These are phyloP conservation scores for Hylodesmum podocarpum DNA, from an alignment of 306 rosid genomes.

Conservation along the genomic window DNA sequence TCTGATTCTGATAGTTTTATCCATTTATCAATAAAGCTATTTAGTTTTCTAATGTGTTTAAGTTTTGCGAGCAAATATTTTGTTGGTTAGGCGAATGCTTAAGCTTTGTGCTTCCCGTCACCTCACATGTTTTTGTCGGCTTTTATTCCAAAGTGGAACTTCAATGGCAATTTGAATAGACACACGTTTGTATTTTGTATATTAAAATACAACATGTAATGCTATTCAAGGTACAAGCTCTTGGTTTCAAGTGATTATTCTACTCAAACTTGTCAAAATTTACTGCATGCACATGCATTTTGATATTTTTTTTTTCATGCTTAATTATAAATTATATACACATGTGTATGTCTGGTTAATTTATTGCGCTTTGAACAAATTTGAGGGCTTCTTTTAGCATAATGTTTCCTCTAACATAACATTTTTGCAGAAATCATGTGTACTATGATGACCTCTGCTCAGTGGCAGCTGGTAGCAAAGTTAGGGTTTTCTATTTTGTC, in stretches of 20 bases:
- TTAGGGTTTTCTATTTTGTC: slow-evolving; percentile 41
- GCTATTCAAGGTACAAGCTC: slow-evolving; percentile 19
- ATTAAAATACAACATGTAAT: slow-evolving; percentile 7
- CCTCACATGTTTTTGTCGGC: slow-evolving; percentile 61
- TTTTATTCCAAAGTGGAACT: slow-evolving; percentile 32
- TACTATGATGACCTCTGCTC: slow-evolving; percentile 22
- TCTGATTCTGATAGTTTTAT: slow-evolving; percentile 46
- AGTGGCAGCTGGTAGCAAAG: slow-evolving; percentile 11
- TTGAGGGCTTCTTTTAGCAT: background rate
- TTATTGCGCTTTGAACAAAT: slow-evolving; percentile 27
- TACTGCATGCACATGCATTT: slow-evolving; percentile 21
- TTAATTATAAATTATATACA: background rate
- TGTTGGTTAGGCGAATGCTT: slow-evolving; percentile 49
- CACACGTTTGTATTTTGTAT: slow-evolving; percentile 19
- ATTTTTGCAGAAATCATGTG: slow-evolving; percentile 27
- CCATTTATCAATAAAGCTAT: slow-evolving; percentile 35
- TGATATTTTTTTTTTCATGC: slow-evolving; percentile 17
- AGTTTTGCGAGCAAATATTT: slow-evolving; percentile 22
- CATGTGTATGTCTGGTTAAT: slow-evolving; percentile 8
- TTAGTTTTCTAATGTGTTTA: slow-evolving; percentile 5
- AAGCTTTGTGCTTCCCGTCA: slow-evolving; percentile 55
- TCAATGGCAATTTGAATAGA: slow-evolving; percentile 30
- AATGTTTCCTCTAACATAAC: slow-evolving; percentile 30
- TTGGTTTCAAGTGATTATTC: slow-evolving; percentile 27
- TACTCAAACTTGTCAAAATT: slow-evolving; percentile 25